Percentiles rank a stretch among this genome's conserved stretches.
Conservation (phyloP, 805 yeast genomes). For the Lachancea meyersii region DNA sequence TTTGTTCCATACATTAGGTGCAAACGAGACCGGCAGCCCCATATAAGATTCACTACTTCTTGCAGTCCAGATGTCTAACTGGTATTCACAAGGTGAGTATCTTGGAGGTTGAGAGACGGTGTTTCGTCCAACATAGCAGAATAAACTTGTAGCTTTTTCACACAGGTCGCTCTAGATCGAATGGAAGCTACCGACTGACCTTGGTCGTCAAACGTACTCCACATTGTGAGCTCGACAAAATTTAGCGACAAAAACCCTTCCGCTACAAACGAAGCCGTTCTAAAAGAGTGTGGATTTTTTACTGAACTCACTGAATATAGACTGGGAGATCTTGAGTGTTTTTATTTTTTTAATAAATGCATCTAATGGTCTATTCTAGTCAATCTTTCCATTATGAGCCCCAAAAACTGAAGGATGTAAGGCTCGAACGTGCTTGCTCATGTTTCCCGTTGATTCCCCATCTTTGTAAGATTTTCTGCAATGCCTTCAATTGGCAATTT, state of each 20-base stretch:
- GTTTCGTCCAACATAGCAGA: background rate
- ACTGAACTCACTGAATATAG: background rate
- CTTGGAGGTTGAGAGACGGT: background rate
- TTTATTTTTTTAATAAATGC: background rate
- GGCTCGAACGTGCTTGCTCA: slow-evolving; percentile 5
- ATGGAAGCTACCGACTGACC: background rate
- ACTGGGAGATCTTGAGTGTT: background rate
- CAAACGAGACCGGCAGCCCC: slow-evolving; percentile 9
- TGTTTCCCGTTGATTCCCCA: slow-evolving; percentile 6
- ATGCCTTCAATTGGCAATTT: background rate
- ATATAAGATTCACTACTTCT: slow-evolving; percentile 1
- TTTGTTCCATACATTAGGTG: slow-evolving; percentile 5
- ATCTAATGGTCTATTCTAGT: background rate
- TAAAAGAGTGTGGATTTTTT: background rate
- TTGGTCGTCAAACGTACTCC: slow-evolving; percentile 1
- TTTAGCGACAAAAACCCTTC: slow-evolving; percentile 4
- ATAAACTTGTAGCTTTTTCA: background rate
- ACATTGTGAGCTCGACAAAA: slow-evolving; percentile 1
- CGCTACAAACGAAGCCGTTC: slow-evolving; percentile 1
- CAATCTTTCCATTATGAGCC: background rate
- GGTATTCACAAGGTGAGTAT: slow-evolving; percentile 4
- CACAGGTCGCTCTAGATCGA: slow-evolving; percentile 1
- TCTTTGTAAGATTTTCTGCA: slow-evolving; percentile 3
- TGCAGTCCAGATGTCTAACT: slow-evolving; percentile 7
- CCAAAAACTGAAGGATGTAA: slow-evolving; percentile 1